These are phyloP conservation scores for Liriodendron chinense DNA, from an alignment of 164 flowering plant species.

Conservation along the genomic window DNA sequence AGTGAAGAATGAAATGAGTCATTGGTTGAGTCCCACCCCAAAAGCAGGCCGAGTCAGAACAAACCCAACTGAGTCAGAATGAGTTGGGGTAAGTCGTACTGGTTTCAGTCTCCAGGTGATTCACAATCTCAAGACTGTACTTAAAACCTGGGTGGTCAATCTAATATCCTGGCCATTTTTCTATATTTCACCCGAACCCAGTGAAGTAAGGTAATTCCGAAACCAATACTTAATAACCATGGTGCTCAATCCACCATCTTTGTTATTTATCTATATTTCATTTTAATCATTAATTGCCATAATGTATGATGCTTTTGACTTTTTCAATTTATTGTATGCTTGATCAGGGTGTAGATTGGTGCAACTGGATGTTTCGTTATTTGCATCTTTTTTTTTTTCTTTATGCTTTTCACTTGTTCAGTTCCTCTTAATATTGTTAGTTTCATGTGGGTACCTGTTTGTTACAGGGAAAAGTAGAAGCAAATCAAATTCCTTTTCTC, in stretches of 20 bases:
- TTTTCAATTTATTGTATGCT: not conserved
- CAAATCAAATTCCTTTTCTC: slow-evolving; percentile 3
- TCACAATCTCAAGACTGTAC: too few relatives aligned
- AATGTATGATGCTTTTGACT: not conserved
- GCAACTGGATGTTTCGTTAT: not conserved
- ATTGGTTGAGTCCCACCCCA: too few relatives aligned
- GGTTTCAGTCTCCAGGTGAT: not conserved
- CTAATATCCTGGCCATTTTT: not conserved
- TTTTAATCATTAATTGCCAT: not conserved
- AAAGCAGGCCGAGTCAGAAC: not conserved
- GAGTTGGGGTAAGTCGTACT: not conserved
- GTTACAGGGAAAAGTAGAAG: slow-evolving; percentile 35
- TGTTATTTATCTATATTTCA: too few relatives aligned
- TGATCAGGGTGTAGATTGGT: not conserved
- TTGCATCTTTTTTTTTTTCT: not conserved
- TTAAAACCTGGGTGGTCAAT: not conserved
- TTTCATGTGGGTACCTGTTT: not conserved
- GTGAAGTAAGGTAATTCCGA: too few relatives aligned
- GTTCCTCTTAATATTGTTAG: not conserved
- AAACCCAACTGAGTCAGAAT: not conserved
- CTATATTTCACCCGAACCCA: too few relatives aligned
- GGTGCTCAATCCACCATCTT: not conserved
- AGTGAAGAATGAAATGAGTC: not conserved
- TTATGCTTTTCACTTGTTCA: not conserved
- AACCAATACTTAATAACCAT: not conserved